Conservation (phyloP, 192 early-diverging fungal genomes). For the Coemansia sp. region DNA sequence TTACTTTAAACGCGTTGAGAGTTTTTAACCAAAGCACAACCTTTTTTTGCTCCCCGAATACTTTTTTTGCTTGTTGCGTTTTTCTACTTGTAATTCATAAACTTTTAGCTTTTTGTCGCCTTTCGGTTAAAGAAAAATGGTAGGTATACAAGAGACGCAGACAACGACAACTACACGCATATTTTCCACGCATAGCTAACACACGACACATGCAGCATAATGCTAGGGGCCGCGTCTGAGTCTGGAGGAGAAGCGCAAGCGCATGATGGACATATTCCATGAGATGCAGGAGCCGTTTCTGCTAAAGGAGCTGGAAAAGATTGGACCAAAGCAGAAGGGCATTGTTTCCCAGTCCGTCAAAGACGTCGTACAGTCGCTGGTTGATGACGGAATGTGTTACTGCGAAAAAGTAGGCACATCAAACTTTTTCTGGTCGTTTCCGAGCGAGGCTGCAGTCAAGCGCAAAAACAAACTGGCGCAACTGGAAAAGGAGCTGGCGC, state of each 20-base stretch:
- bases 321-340: slow-evolving; percentile 77
- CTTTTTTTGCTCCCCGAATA: not conserved
- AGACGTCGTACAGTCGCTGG: slow-evolving; percentile 77
- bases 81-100: not conserved
- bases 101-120: not conserved
- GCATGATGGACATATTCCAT: slow-evolving; percentile 59
- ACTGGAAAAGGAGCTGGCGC: slow-evolving; percentile 52
- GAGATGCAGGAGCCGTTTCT: slow-evolving; percentile 68
- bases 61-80: not conserved
- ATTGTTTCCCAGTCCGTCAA: slow-evolving; percentile 80
- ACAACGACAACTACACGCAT: not conserved
- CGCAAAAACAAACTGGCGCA: slow-evolving; percentile 54
- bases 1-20: not conserved
- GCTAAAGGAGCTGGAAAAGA: slow-evolving; percentile 82
- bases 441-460: slow-evolving; percentile 59
- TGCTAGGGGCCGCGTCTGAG: slow-evolving; percentile 41
- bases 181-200: not conserved
- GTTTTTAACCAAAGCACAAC: not conserved
- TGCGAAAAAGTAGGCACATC: slow-evolving; percentile 86
- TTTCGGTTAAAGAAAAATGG: not conserved
- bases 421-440: slow-evolving; percentile 93
- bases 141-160: not conserved
- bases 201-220: too few species aligned
- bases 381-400: slow-evolving; percentile 76
- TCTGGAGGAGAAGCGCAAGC: slow-evolving; percentile 57